These are phyloP conservation scores for Fusarium tuaranense DNA, from an alignment of 2,329 filamentous ascomycete species.

Conservation along the genomic window DNA sequence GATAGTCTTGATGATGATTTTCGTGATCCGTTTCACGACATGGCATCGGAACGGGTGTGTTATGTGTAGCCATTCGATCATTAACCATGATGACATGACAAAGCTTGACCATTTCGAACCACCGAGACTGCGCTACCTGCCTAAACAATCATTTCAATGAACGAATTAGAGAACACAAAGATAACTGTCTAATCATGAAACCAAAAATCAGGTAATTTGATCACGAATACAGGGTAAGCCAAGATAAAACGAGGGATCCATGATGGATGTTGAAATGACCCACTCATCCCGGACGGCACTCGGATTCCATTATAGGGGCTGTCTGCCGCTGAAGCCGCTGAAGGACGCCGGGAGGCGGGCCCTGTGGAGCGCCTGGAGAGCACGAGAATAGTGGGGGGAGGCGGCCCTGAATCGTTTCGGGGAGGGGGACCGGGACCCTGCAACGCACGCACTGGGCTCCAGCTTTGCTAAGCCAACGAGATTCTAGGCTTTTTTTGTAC, in stretches of 20 bases:
- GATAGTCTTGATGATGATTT: background rate
- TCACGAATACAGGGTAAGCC: background rate
- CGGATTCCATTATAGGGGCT: constrained; percentile 15
- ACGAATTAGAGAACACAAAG: background rate
- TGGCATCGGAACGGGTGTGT: background rate
- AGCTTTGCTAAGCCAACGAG: constrained; percentile 25
- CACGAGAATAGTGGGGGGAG: constrained; percentile 8
- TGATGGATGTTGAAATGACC: background rate
- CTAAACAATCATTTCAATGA: background rate
- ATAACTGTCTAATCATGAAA: background rate
- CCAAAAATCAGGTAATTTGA: background rate
- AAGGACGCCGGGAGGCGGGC: background rate
- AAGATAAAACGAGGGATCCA: background rate
- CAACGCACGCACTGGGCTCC: background rate
- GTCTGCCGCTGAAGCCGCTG: constrained; percentile 18
- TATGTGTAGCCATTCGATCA: background rate
- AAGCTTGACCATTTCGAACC: background rate
- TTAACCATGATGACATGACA: background rate
- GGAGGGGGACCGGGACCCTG: background rate
- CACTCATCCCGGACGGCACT: background rate
- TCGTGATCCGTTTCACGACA: constrained; percentile 7
- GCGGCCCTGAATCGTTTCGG: constrained; percentile 6
- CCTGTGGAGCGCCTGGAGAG: constrained; percentile 4
- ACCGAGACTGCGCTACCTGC: background rate
- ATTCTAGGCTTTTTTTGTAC: constrained; percentile 12